phyloP scores from a whole-genome alignment of 164 flowering plant genomes.

The Chimonanthus salicifolius region DNA sequence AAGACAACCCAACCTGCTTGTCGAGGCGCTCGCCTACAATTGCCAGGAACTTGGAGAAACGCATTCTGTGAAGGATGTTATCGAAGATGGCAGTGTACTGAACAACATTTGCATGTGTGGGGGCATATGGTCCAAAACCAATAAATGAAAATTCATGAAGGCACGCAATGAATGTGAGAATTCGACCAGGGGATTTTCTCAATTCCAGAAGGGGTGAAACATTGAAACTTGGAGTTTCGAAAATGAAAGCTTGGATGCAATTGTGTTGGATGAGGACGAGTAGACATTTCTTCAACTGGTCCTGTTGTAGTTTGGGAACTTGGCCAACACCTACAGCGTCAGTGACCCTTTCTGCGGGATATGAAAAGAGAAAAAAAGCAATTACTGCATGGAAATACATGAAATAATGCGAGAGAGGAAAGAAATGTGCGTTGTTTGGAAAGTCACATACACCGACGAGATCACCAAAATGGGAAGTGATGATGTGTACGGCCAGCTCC shows the following conservation, averaged over 20 bases:
- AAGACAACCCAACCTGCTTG: conserved; percentile 39
- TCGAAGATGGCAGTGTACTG: conserved; percentile 59
- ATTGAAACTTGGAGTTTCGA: conserved; percentile 31
- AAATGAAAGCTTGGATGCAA: conserved; percentile 72
- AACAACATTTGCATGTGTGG: conserved; percentile 23
- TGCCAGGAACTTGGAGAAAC: conserved; percentile 69
- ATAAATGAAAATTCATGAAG: background rate
- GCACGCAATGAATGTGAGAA: background rate
- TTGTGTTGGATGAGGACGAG: conserved; percentile 89
- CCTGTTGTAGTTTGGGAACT: conserved; percentile 37
- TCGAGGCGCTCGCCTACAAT: conserved; percentile 51
- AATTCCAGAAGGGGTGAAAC: background rate
- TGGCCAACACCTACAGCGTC: conserved; percentile 27
- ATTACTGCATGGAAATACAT: background rate
- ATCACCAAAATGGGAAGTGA: conserved; percentile 64
- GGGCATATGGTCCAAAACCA: conserved; percentile 27
- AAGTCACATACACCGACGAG: conserved; percentile 49
- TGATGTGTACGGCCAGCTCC: conserved; percentile 56
- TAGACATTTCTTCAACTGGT: conserved; percentile 52
- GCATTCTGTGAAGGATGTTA: conserved; percentile 67
- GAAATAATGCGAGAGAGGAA: background rate
- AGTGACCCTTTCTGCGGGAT: conserved; percentile 71
- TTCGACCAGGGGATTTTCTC: background rate
- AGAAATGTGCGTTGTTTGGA: background rate
- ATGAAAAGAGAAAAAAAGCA: background rate